phyloP scores from a whole-genome alignment of 441 rosid species.

The Gossypium davidsonii region DNA sequence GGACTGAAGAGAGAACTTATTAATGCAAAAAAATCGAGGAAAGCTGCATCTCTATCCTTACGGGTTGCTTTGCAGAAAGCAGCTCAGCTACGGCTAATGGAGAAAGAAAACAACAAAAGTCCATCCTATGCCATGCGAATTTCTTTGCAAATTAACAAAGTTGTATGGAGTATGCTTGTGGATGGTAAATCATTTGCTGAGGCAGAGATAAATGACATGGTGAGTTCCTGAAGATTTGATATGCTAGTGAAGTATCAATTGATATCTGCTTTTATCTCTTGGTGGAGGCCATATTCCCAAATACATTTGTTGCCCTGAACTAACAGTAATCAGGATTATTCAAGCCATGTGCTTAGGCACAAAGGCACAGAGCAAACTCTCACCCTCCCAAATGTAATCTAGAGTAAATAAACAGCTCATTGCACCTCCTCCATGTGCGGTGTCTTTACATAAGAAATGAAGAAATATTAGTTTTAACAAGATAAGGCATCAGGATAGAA shows the following conservation, averaged over 20 bases:
- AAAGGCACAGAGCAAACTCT: slow-evolving; percentile 1
- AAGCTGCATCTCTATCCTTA: slow-evolving; percentile 63
- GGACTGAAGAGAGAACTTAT: slow-evolving; percentile 59
- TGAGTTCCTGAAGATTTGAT: slow-evolving; percentile 30
- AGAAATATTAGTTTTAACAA: background rate
- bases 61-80: slow-evolving; percentile 75
- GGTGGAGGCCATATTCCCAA: background rate
- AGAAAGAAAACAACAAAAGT: slow-evolving; percentile 94
- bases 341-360: background rate
- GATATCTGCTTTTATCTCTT: background rate
- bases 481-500: background rate
- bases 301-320: background rate
- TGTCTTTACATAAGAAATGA: background rate
- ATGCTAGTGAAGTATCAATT: background rate
- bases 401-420: background rate
- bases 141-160: slow-evolving; percentile 78
- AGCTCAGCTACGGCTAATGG: slow-evolving; percentile 75
- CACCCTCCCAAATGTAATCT: background rate
- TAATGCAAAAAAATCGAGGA: slow-evolving; percentile 63
- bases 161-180: slow-evolving; percentile 92
- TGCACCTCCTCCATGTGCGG: background rate
- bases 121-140: slow-evolving; percentile 98
- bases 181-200: slow-evolving; percentile 98
- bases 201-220: slow-evolving; percentile 99
- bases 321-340: background rate